phyloP scores from a whole-genome alignment of 2,329 filamentous ascomycete species.

The Aspergillus felis region DNA sequence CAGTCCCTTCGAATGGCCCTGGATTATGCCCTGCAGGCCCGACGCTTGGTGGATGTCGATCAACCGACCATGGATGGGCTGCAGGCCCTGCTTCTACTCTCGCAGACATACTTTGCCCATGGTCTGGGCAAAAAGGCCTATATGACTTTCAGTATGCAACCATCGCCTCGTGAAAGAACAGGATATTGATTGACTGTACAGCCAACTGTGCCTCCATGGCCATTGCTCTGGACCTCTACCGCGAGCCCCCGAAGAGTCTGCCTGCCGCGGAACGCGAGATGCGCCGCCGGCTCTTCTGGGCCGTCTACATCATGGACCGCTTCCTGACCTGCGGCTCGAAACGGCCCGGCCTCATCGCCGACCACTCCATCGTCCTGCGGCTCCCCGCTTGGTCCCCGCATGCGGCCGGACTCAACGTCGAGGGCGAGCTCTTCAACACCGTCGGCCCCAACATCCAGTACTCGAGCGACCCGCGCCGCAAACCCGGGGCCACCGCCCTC shows the following conservation, averaged over 20 bases:
- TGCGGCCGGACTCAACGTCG: constrained; percentile 58
- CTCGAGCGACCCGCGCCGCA: constrained; percentile 64
- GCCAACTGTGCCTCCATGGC: constrained; percentile 77
- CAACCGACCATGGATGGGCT: constrained; percentile 75
- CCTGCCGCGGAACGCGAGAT: constrained; percentile 69
- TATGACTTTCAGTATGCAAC: constrained; percentile 68
- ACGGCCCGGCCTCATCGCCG: constrained; percentile 72
- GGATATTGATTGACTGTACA: constrained; percentile 30
- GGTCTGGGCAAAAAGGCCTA: constrained; percentile 82
- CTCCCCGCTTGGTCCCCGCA: constrained; percentile 70
- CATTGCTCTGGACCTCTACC: constrained; percentile 74
- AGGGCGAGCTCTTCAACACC: constrained; percentile 79
- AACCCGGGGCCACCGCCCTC: constrained; percentile 73
- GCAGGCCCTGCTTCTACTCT: constrained; percentile 71
- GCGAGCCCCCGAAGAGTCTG: constrained; percentile 64
- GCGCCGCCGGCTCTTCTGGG: constrained; percentile 79
- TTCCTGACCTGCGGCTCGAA: constrained; percentile 78
- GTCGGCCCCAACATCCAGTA: constrained; percentile 73
- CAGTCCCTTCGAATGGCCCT: constrained; percentile 62
- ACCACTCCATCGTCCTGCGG: constrained; percentile 70
- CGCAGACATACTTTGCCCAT: constrained; percentile 69
- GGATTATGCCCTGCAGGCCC: constrained; percentile 67
- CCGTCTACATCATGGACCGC: constrained; percentile 81
- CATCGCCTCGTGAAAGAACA: not conserved
- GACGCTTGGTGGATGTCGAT: constrained; percentile 70